These are phyloP conservation scores for Acidomyces sp. DNA, from an alignment of 495 filamentous ascomycete species.

Conservation along the genomic window DNA sequence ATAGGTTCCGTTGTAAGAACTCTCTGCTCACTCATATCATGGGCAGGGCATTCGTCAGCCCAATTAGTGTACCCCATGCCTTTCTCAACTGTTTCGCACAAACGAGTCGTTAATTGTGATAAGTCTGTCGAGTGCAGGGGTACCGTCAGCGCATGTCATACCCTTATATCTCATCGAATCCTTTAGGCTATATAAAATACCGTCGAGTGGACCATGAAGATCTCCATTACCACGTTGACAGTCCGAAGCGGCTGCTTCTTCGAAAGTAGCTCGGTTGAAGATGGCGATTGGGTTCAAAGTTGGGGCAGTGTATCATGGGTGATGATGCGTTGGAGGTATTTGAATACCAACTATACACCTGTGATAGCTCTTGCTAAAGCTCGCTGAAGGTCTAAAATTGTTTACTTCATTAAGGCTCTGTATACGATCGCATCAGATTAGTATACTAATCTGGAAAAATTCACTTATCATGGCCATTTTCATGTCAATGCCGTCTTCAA, in stretches of 20 bases:
- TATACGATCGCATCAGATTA: not conserved
- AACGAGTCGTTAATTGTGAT: constrained; percentile 22
- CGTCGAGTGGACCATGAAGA: constrained; percentile 17
- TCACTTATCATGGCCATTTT: no score
- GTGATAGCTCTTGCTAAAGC: constrained; percentile 19
- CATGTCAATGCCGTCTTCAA: not conserved
- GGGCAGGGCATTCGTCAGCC: constrained; percentile 29
- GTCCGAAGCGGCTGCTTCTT: constrained; percentile 28
- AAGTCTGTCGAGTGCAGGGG: constrained; percentile 25
- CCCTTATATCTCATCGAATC: constrained; percentile 27
- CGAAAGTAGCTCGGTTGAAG: constrained; percentile 26
- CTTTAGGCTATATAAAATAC: constrained; percentile 29
- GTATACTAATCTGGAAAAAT: no score
- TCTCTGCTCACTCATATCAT: constrained; percentile 30
- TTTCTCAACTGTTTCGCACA: constrained; percentile 21
- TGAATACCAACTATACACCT: constrained; percentile 19
- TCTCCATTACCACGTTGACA: constrained; percentile 17
- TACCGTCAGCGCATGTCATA: constrained; percentile 28
- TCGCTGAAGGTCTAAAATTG: constrained; percentile 19
- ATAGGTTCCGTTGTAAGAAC: constrained; percentile 27
- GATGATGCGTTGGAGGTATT: constrained; percentile 22
- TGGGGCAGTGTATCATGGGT: constrained; percentile 20
- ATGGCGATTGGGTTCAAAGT: constrained; percentile 26
- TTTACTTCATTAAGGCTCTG: constrained; percentile 22
- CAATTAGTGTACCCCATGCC: constrained; percentile 26